Evolutionary conservation across 805 yeast species (phyloP).

Genomic region (Candida wancherniae): DNA sequence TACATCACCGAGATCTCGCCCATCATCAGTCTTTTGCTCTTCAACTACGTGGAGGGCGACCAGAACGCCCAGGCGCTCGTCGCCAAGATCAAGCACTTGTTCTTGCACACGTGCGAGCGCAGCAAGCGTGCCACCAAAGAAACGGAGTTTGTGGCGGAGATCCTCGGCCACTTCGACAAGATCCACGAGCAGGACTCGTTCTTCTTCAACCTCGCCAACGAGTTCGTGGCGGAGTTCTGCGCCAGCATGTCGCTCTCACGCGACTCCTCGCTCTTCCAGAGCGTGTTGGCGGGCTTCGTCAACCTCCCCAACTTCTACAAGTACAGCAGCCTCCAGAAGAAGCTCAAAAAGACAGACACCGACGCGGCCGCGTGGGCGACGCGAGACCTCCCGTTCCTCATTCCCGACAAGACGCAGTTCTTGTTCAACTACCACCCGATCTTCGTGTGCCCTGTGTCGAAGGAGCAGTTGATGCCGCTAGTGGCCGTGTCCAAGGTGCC

Average conservation of each 20-base stretch:
- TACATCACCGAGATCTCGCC: constrained; percentile 33
- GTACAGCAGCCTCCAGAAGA: constrained; percentile 33
- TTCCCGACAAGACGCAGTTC: constrained; percentile 36
- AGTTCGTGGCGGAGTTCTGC: constrained; percentile 38
- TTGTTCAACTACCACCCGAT: constrained; percentile 41
- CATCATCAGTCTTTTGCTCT: constrained; percentile 28
- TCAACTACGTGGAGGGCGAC: constrained; percentile 10
- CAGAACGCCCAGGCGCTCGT: constrained; percentile 13
- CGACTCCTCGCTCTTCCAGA: constrained; percentile 39
- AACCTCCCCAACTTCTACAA: constrained; percentile 41
- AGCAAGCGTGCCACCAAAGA: constrained; percentile 17
- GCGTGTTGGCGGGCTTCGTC: constrained; percentile 36
- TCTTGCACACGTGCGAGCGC: constrained; percentile 7
- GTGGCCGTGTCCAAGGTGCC: constrained; percentile 9
- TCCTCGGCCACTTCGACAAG: constrained; percentile 26
- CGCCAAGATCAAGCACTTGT: constrained; percentile 2
- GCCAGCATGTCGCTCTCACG: constrained; percentile 32
- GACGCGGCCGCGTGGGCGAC: constrained; percentile 16
- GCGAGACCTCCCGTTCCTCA: constrained; percentile 38
- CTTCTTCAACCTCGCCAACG: constrained; percentile 35
- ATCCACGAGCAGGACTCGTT: constrained; percentile 26
- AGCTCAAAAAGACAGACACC: constrained; percentile 16
- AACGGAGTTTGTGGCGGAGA: constrained; percentile 27
- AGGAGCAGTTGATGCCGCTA: constrained; percentile 39
- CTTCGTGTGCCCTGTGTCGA: constrained; percentile 43